Conservation (phyloP, 1,139 yeast genomes). For the Saccharomyces hybrid region DNA sequence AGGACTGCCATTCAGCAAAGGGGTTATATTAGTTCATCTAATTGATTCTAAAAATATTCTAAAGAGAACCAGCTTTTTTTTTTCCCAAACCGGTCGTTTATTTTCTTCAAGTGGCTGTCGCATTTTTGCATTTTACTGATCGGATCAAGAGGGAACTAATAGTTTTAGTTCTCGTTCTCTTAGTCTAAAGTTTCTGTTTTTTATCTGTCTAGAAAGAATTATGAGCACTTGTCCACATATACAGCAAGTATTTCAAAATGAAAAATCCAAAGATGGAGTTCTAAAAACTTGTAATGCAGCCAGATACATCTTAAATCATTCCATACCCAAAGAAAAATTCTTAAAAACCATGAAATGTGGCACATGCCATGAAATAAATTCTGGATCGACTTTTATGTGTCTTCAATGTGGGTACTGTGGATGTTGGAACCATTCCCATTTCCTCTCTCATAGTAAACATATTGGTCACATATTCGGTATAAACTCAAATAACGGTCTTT, state of each 20-base stretch:
- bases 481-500: constrained; percentile 39
- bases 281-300: constrained; percentile 26
- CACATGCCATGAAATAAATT: constrained; percentile 31
- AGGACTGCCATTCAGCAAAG: neutral
- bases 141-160: neutral
- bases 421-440: constrained; percentile 55
- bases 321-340: constrained; percentile 16
- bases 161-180: neutral
- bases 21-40: neutral
- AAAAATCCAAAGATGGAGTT: constrained; percentile 23
- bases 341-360: constrained; percentile 23
- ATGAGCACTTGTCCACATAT: constrained; percentile 14
- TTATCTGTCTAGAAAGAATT: neutral
- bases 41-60: neutral
- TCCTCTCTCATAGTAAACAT: constrained; percentile 50
- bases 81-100: neutral
- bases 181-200: neutral
- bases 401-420: constrained; percentile 80
- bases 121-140: neutral
- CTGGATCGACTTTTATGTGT: constrained; percentile 56
- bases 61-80: neutral
- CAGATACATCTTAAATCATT: constrained; percentile 19
- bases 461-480: constrained; percentile 66
- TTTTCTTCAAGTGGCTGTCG: neutral
- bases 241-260: constrained; percentile 23